These are phyloP conservation scores for Marasmius fiardii DNA, from an alignment of 1,284 basidiomycete species.

Conservation along the genomic window DNA sequence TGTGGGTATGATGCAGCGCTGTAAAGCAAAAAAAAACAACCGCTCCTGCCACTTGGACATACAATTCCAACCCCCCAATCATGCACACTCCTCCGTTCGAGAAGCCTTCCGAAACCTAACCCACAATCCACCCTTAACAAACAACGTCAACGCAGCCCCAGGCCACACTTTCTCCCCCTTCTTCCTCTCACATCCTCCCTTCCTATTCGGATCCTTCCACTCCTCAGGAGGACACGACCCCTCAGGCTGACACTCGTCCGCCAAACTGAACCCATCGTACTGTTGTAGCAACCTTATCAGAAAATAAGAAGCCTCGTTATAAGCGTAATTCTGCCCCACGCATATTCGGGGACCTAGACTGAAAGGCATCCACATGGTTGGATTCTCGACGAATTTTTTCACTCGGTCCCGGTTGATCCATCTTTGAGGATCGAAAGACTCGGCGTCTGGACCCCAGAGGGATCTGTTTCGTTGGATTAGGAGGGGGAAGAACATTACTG, in stretches of 20 bases:
- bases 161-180: conserved; percentile 62
- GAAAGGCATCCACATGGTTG: conserved; percentile 67
- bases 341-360: conserved; percentile 52
- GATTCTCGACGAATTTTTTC: conserved; percentile 47
- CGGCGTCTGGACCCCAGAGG: conserved; percentile 67
- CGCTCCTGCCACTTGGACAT: no score
- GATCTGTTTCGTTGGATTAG: conserved; percentile 57
- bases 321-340: conserved; percentile 32
- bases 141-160: conserved; percentile 55
- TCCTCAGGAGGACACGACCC: conserved; percentile 55
- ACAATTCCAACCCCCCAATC: no score
- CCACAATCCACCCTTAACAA: no score
- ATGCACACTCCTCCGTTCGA: no score
- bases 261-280: conserved; percentile 57
- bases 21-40: no score
- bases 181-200: no score
- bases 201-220: conserved; percentile 56
- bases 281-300: conserved; percentile 62
- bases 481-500: conserved; percentile 54
- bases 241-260: conserved; percentile 56
- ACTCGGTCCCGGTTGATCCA: conserved; percentile 57
- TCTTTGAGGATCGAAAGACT: conserved; percentile 67
- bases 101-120: no score
- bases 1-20: no score
- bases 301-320: conserved; percentile 70